phyloP scores from a whole-genome alignment of 164 flowering plant species.

The Cinnamomum micranthum region DNA sequence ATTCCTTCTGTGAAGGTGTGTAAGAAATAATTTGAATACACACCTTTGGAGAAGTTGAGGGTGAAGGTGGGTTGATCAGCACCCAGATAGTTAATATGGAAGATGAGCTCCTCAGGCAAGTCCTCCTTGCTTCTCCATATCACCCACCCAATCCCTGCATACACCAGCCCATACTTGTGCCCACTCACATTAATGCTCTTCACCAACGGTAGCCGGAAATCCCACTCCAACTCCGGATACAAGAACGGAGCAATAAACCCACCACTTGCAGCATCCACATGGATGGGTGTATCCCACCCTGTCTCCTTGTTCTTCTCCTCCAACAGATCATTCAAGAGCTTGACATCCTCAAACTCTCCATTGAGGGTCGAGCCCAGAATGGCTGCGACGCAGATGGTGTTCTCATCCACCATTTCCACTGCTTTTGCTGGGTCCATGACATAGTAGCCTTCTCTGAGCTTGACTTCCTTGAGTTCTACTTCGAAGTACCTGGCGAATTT shows the following conservation, averaged over 20 bases:
- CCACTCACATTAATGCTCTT: conserved; percentile 46
- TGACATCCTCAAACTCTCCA: conserved; percentile 47
- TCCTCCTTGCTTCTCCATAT: conserved; percentile 43
- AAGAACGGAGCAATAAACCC: conserved; percentile 39
- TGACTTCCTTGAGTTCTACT: conserved; percentile 44
- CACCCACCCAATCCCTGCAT: conserved; percentile 43
- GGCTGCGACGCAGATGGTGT: conserved; percentile 47
- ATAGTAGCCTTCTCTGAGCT: conserved; percentile 36
- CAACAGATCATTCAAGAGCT: conserved; percentile 41
- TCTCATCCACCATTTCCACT: conserved; percentile 44
- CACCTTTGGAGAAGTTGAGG: conserved; percentile 48
- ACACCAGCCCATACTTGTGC: conserved; percentile 42
- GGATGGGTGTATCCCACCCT: conserved; percentile 41
- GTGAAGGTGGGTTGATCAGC: conserved; percentile 51
- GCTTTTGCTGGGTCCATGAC: conserved; percentile 47
- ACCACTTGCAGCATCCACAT: conserved; percentile 45
- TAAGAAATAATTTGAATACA: not conserved
- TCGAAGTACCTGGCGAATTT: conserved; percentile 44
- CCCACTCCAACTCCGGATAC: conserved; percentile 45
- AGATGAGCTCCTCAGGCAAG: conserved; percentile 44
- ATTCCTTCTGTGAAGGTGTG: too few relatives aligned
- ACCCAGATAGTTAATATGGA: conserved; percentile 44
- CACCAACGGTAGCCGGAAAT: conserved; percentile 38
- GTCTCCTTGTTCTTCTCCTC: conserved; percentile 33
- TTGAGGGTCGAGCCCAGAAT: conserved; percentile 45